phyloP scores from a whole-genome alignment of 2,329 filamentous ascomycete genomes.

The Pseudogymnoascus destructans region DNA sequence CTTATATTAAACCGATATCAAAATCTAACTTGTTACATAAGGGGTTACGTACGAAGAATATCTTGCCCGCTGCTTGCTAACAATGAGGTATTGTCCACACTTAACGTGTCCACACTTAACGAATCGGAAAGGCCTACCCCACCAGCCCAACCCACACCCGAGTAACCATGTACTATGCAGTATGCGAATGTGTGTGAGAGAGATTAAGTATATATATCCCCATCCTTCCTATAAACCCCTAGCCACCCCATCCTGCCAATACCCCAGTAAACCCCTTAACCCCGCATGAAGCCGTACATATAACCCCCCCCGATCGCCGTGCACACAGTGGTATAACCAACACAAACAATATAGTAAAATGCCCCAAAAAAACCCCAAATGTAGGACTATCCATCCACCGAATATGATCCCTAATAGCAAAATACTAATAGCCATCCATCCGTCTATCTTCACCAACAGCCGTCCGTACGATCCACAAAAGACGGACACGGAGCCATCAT shows the following conservation, averaged over 20 bases:
- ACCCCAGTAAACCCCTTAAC: background rate
- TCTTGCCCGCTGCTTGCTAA: background rate
- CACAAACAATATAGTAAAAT: background rate
- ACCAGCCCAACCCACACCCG: too few species aligned
- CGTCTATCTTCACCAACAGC: background rate
- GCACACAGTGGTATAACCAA: background rate
- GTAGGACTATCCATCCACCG: background rate
- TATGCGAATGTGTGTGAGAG: too few species aligned
- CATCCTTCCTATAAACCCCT: background rate
- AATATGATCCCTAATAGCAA: too few species aligned
- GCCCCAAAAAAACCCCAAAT: background rate
- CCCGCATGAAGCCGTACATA: background rate
- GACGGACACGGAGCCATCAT: too few species aligned
- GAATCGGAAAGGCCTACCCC: too few species aligned
- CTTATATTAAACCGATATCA: background rate
- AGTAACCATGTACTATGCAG: too few species aligned
- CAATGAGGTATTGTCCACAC: background rate
- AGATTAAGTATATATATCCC: too few species aligned
- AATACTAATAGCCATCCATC: background rate
- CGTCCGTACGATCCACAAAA: too few species aligned
- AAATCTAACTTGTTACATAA: background rate
- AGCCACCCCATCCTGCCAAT: background rate
- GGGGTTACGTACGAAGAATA: background rate
- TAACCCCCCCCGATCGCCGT: background rate
- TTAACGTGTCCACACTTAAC: too few species aligned